Base-by-base conservation (phyloP, 441 rosid species). In the Eutrema salsugineum region DNA sequence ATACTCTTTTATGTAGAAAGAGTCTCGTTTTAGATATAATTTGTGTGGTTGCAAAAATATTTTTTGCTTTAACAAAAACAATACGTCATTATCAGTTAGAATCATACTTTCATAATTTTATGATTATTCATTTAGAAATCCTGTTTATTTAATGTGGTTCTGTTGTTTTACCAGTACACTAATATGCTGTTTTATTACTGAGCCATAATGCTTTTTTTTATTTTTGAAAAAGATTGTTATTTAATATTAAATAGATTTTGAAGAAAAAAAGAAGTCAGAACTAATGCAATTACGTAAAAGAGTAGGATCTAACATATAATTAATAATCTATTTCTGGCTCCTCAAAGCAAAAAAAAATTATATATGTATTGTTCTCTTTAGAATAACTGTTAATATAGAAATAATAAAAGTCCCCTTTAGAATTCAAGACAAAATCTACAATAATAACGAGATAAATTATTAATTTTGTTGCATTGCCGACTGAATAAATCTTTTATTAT, bases 361-460 rank as follows among this genome's bases (percentile, higher is more conserved):
- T n/a, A n/a, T n/a, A n/a, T n/a, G n/a, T 22, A 43, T 33, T 44
- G 38, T 24, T 55, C 54, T 48, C 58, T 63, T 54, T 40, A 71
- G 5, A 72, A 35, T 44, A 44, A 12, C 6, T 33, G 14, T 16
- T 17, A 39, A n/a, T 48, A 48, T 14, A 46, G 1, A 36, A 46
- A 72, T 36, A 15, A 20, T 17, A n/a, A 65, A 74, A 66, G 46
- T 32, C 6, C 15, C 44, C 17, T 59, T 22, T 50, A 47, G 30
- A 73, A 66, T 49, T 39, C 47, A 28, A 73, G 77, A 38, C 71
- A 28, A 19, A 1, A 38, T 22, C n/a, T 5, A 59, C 43, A n/a
- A n/a, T n/a, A n/a, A 15, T 59, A 35, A 22, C 14, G 11, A 66
- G 56, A 74, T 74, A 74, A 15, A 33, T 40, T 74, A 60, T 40